phyloP scores from a whole-genome alignment of 805 yeast species.

The Cyberlindnera euphorbiiphila region DNA sequence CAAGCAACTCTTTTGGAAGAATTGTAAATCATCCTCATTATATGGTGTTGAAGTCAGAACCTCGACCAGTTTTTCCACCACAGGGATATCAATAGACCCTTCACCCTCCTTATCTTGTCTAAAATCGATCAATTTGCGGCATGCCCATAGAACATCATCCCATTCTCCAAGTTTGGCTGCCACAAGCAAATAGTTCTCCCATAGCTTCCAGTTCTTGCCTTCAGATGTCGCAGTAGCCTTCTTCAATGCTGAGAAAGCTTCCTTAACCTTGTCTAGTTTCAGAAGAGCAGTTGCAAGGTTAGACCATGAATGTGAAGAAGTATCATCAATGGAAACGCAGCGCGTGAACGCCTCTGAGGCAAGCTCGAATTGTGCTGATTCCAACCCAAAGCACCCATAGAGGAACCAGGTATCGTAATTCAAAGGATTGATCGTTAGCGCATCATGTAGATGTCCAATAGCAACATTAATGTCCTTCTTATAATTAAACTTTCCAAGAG shows the following conservation, averaged over 20 bases:
- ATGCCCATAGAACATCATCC: constrained; percentile 80
- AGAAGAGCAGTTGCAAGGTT: constrained; percentile 81
- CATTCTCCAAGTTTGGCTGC: constrained; percentile 83
- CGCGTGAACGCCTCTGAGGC: constrained; percentile 92
- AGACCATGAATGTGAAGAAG: constrained; percentile 83
- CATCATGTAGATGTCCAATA: constrained; percentile 67
- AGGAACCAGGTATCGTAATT: constrained; percentile 83
- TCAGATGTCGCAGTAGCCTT: constrained; percentile 73
- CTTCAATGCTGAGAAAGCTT: constrained; percentile 81
- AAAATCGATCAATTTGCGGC: constrained; percentile 55
- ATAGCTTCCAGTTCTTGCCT: constrained; percentile 78
- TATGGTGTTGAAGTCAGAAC: constrained; percentile 51
- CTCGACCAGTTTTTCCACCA: constrained; percentile 70
- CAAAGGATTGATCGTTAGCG: constrained; percentile 68
- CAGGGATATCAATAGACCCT: constrained; percentile 65
- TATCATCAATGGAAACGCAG: constrained; percentile 81
- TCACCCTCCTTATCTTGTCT: constrained; percentile 58
- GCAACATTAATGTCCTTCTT: constrained; percentile 49
- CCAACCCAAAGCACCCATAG: constrained; percentile 88
- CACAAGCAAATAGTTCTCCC: constrained; percentile 82
- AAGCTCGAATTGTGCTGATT: constrained; percentile 59
- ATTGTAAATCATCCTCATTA: constrained; percentile 35
- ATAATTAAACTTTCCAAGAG: constrained; percentile 69
- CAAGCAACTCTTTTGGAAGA: constrained; percentile 65
- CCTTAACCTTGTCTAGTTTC: constrained; percentile 57